Base-by-base conservation (phyloP, 2,329 filamentous ascomycete species). In the Corinectria fuckeliana region DNA sequence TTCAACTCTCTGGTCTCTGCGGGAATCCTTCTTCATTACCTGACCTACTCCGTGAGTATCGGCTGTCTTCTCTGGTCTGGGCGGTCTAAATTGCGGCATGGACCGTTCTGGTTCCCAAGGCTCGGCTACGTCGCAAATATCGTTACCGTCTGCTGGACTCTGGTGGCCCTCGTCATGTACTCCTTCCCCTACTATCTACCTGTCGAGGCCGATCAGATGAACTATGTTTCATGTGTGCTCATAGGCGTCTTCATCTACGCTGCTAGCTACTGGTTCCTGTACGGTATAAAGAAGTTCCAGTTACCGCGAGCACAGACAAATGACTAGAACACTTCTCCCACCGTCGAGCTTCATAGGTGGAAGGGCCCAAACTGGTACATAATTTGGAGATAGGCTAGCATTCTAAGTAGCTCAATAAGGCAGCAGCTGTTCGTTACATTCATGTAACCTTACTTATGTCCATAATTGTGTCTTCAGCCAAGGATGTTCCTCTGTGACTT, bases 171-270 rank as follows among this genome's bases (percentile, higher is more conserved):
- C 4, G 44, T 54, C 1, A 49, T 59, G 16, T 59, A 59, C 16
- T 45, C 25, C 7, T 54, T 59, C 23, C 56, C 50, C 16, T 54
- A 48, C 6, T 28, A 21, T 16, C 14, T 45, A 3, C 50, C 44
- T 2, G 50, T 59, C 5, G 28, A 16, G 13, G 20, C 13, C 2
- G 45, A 20, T n/a, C 14, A 44, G 21, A 59, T 59, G 56, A 59
- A 59, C 16, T 59, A 50, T 11, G 45, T 59, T 9, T 59, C 56
- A 3, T n/a, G 8, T 2, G 56, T 59, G 1, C 11, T 54, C 9
- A 14, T 49, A 4, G 16, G 18, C 1, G 26, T 49, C 2, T 16
- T 53, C 4, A 5, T 53, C 2, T 54, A 11, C 3, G 45, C 18
- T 26, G n/a, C 11, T 14, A 18, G 16, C 2, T 41, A 28, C 23